These are phyloP conservation scores for Nemophila menziesii DNA, from an alignment of 257 asterid genomes.

Conservation along the genomic window DNA sequence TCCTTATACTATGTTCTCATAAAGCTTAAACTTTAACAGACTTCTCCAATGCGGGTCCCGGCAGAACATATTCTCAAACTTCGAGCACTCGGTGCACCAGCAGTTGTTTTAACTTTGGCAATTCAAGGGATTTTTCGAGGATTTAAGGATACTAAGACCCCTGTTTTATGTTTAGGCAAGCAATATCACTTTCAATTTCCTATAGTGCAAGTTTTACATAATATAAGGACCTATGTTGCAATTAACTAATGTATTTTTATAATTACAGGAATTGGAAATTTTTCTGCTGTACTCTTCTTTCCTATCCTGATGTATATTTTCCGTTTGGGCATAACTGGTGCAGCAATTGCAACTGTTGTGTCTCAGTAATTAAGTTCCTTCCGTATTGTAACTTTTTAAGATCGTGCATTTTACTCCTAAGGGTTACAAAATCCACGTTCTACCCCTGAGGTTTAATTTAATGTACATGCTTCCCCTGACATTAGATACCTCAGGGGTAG, in stretches of 20 bases:
- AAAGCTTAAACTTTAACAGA: conserved; percentile 11
- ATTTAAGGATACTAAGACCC: conserved; percentile 30
- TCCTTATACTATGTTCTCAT: too few relatives aligned
- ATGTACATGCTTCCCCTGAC: too few relatives aligned
- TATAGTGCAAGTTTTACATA: too few relatives aligned
- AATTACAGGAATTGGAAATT: conserved; percentile 29
- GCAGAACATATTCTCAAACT: conserved; percentile 33
- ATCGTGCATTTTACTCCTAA: too few relatives aligned
- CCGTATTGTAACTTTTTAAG: neutral
- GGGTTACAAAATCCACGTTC: too few relatives aligned
- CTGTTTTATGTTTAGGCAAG: conserved; percentile 35
- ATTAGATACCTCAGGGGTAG: too few relatives aligned
- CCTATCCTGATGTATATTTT: conserved; percentile 26
- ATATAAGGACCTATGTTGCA: too few relatives aligned
- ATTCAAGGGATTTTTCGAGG: conserved; percentile 39
- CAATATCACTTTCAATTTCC: neutral
- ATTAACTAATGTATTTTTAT: neutral
- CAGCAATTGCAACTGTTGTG: conserved; percentile 33
- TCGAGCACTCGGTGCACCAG: conserved; percentile 42
- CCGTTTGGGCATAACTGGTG: conserved; percentile 30
- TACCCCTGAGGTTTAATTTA: too few relatives aligned
- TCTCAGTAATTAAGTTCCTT: conserved; percentile 34
- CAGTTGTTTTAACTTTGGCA: conserved; percentile 33
- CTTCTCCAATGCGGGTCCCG: conserved; percentile 26
- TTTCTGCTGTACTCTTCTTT: conserved; percentile 28